Percentiles rank a stretch among this genome's conserved stretches.
phyloP scores from a whole-genome alignment of 2,329 filamentous ascomycete species.

The Arthrinium puccinioides region DNA sequence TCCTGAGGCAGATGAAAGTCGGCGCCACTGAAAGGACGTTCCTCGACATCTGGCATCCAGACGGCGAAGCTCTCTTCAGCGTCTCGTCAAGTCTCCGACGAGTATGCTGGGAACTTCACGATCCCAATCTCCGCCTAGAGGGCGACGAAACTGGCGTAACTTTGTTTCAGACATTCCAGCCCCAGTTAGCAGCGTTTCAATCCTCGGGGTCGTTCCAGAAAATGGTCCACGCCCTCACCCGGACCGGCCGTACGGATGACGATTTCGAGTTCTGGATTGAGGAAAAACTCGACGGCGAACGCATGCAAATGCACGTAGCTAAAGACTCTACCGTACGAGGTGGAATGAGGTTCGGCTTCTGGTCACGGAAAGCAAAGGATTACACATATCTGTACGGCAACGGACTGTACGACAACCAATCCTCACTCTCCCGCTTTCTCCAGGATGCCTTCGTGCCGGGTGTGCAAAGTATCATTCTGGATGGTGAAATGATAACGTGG shows the following conservation, averaged over 20 bases:
- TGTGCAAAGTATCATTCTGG: constrained; percentile 81
- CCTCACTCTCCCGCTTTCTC: constrained; percentile 74
- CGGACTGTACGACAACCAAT: constrained; percentile 64
- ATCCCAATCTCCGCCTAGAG: constrained; percentile 65
- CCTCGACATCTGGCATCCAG: constrained; percentile 73
- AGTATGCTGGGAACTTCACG: constrained; percentile 89
- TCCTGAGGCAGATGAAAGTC: constrained; percentile 69
- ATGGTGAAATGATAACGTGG: constrained; percentile 99
- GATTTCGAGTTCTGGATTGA: constrained; percentile 90
- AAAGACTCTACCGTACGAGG: constrained; percentile 61
- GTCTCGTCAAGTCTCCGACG: constrained; percentile 84
- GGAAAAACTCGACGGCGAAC: constrained; percentile 93
- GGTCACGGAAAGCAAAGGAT: constrained; percentile 93
- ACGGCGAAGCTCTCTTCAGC: constrained; percentile 73
- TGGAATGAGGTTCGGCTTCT: constrained; percentile 73
- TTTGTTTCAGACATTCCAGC: constrained; percentile 94
- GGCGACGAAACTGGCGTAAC: constrained; percentile 67
- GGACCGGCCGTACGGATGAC: constrained; percentile 51
- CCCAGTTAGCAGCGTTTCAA: constrained; percentile 89
- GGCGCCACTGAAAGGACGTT: constrained; percentile 84
- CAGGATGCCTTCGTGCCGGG: constrained; percentile 67
- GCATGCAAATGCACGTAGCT: constrained; percentile 93
- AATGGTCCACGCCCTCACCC: constrained; percentile 59
- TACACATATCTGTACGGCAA: constrained; percentile 92
- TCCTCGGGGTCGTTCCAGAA: constrained; percentile 69